These are phyloP conservation scores for Russula griseocarnosa DNA, from an alignment of 768 basidiomycete species.

Conservation along the genomic window DNA sequence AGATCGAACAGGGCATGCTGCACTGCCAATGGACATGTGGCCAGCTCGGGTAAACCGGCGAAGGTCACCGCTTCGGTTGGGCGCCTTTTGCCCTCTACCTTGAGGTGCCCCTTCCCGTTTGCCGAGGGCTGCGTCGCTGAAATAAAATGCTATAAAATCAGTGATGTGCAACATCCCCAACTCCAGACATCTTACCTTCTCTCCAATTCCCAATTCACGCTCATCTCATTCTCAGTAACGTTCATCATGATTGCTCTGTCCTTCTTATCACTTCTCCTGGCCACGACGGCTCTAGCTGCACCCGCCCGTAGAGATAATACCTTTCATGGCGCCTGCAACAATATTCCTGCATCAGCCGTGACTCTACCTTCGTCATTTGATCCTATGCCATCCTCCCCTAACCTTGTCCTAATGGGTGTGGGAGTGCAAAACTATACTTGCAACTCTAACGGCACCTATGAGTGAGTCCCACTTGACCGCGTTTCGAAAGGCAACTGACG, in stretches of 20 bases:
- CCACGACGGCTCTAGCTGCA: not conserved
- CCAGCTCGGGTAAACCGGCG: no score
- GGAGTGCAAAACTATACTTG: slow-evolving; percentile 18
- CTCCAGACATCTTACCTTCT: no score
- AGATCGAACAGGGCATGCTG: no score
- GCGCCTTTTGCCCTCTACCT: no score
- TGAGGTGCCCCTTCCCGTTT: no score
- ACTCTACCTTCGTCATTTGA: not conserved
- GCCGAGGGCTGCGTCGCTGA: not conserved
- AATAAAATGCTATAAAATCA: not conserved
- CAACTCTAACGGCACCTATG: not conserved
- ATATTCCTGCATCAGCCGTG: not conserved
- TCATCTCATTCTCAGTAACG: no score
- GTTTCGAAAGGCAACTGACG: not conserved
- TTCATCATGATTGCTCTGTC: not conserved
- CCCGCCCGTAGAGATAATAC: not conserved
- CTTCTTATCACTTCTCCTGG: slow-evolving; percentile 5
- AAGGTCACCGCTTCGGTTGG: no score
- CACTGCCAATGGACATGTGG: no score
- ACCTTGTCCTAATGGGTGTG: not conserved
- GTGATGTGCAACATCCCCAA: not conserved
- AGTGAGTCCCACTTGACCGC: slow-evolving; percentile 1
- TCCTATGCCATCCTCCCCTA: not conserved
- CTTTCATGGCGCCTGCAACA: not conserved
- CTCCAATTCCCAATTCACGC: no score